Base-by-base conservation (phyloP, 139 green algal genomes). In the Yamagishiella unicocca region DNA sequence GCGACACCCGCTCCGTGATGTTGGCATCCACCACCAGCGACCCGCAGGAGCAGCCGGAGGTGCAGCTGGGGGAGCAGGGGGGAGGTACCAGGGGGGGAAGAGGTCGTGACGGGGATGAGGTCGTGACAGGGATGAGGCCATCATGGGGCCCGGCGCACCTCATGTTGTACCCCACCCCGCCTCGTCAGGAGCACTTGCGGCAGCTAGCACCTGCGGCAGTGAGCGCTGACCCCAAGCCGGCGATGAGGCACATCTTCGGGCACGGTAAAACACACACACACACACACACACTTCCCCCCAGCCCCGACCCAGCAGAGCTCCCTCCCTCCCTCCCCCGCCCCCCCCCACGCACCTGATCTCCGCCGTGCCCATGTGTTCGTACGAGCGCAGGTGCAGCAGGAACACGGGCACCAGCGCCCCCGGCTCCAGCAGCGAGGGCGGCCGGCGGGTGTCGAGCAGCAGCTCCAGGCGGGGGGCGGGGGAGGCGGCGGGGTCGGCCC, bases 361-460 rank as follows among this genome's bases (percentile, higher is more conserved):
- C 17, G 88, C 88, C 24, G 64, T 67, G 75, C 88, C 88, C 88
- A 91, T 91, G 67, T 81, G n/a, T 25, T 87, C 31, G 55, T 91
- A 91, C 53, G 58, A 83, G 53, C 88, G 84, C 35, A 91, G 58
- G 55, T 91, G 85, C 19, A 73, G 82, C 31, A 91, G 58, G 72
- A 84, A 89, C 55, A 91, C 71, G 35, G 84, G 88, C 66, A 89
- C 88, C 10, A 8, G 10, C 10, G 38, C 70, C 70, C 42, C 40
- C 8, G 9, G 73, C 45, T 22, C 45, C 31, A 42, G 10, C 45
- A 64, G 73, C 27, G 73, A 5, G 5, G 45, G 8, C 1, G 73
- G 40, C 25, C 73, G 25, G 33, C 46, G n/a, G 45, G 73, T 82
- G 31, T 82, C 45, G 27, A 66, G 9, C 45, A 2, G 73, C 45